A percentile compares a stretch with the other conserved stretches of the same genome.
These are phyloP conservation scores for Aureobasidium sp. DNA, from an alignment of 2,329 filamentous ascomycete species.

Conservation along the genomic window DNA sequence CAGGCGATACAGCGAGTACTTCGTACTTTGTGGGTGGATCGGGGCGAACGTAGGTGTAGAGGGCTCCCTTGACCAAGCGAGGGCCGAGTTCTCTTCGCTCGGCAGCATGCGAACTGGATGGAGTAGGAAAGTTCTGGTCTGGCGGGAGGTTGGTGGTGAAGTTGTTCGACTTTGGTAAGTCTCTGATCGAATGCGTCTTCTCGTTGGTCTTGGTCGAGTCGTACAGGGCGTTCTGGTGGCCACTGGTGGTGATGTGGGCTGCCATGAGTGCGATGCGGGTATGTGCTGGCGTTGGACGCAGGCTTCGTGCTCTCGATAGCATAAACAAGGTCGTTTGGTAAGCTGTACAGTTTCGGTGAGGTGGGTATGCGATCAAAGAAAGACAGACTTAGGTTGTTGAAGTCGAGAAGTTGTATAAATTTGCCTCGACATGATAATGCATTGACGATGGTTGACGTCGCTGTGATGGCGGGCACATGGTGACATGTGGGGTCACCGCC, in stretches of 20 bases:
- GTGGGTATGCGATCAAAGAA: no score
- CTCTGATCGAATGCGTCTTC: slow-evolving; percentile 33
- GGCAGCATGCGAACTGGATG: slow-evolving; percentile 70
- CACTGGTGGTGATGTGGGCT: slow-evolving; percentile 30
- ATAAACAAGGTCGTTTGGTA: background rate
- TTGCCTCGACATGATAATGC: background rate
- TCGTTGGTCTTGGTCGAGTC: slow-evolving; percentile 19
- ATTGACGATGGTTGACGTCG: slow-evolving; percentile 4
- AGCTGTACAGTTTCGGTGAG: background rate
- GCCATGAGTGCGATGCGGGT: slow-evolving; percentile 37
- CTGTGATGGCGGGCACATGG: background rate
- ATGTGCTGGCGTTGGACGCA: slow-evolving; percentile 6
- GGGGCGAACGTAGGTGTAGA: slow-evolving; percentile 87
- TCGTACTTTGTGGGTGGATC: slow-evolving; percentile 64
- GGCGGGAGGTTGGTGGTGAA: slow-evolving; percentile 63
- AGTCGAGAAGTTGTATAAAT: background rate
- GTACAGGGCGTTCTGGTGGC: slow-evolving; percentile 16
- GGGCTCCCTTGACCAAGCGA: slow-evolving; percentile 72
- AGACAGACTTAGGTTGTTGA: background rate
- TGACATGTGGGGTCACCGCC: slow-evolving; percentile 8
- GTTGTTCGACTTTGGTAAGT: slow-evolving; percentile 55
- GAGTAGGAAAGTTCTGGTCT: slow-evolving; percentile 71
- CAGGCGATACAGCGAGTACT: slow-evolving; percentile 69
- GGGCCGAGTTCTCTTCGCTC: slow-evolving; percentile 69
- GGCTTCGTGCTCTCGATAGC: slow-evolving; percentile 7